Percentiles rank a stretch among this genome's conserved stretches.
Evolutionary conservation across 495 filamentous ascomycete genomes (phyloP).

Genomic region (Annulohypoxylon moriforme): DNA sequence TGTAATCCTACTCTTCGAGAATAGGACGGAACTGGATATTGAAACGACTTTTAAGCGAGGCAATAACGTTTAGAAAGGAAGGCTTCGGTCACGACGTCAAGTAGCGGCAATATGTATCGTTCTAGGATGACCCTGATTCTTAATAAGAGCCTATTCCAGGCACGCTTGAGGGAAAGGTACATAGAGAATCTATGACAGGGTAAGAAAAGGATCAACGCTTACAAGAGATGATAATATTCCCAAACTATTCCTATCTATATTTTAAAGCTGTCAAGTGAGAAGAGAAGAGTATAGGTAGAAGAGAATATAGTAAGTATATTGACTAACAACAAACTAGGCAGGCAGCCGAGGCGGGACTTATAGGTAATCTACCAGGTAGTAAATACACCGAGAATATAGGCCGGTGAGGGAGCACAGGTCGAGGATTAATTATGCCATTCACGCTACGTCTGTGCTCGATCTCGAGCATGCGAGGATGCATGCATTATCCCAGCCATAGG

Average conservation of each 20-base stretch:
- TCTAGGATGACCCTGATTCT: too few relatives aligned
- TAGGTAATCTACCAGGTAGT: too few relatives aligned
- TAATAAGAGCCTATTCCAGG: too few relatives aligned
- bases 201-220: not conserved
- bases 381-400: not conserved
- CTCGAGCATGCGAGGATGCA: not conserved
- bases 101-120: not conserved
- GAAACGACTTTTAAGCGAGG: not conserved
- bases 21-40: not conserved
- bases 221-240: not conserved
- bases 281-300: too few relatives aligned
- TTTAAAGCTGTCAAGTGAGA: too few relatives aligned
- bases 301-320: too few relatives aligned
- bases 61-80: not conserved
- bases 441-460: not conserved
- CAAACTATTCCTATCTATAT: not conserved
- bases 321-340: not conserved
- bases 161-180: too few relatives aligned
- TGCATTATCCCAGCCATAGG: not conserved
- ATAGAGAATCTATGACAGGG: not conserved
- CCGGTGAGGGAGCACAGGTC: not conserved
- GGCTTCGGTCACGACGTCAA: not conserved
- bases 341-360: not conserved
- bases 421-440: not conserved
- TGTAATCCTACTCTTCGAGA: too few relatives aligned